phyloP scores from a whole-genome alignment of 2,329 filamentous ascomycete genomes.

The Aspergillus calidoustus region DNA sequence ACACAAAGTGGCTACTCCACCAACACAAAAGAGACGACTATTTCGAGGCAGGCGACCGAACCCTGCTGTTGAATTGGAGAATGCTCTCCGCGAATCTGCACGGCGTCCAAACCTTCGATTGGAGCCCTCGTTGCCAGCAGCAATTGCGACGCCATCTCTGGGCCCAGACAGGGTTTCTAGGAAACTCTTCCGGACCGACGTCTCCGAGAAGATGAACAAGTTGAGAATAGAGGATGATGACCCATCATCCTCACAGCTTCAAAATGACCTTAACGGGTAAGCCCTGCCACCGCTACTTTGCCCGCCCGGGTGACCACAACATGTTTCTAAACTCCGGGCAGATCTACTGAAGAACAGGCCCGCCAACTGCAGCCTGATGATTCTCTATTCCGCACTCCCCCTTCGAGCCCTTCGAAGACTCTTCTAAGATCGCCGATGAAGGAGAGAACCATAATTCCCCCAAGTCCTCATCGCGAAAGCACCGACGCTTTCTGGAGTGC shows the following conservation, averaged over 20 bases:
- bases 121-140: conserved; percentile 28
- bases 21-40: conserved; percentile 36
- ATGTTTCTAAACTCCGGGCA: conserved; percentile 3
- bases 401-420: conserved; percentile 48
- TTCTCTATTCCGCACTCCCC: conserved; percentile 43
- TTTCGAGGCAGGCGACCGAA: conserved; percentile 40
- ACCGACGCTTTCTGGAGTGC: conserved; percentile 61
- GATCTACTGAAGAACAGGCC: conserved; percentile 8
- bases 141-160: conserved; percentile 23
- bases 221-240: conserved; percentile 31
- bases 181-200: conserved; percentile 26
- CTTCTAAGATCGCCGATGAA: conserved; percentile 55
- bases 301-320: neutral
- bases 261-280: conserved; percentile 27
- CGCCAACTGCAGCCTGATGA: conserved; percentile 14
- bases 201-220: conserved; percentile 29
- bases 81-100: conserved; percentile 17
- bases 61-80: conserved; percentile 23
- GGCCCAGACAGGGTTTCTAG: conserved; percentile 22
- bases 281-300: conserved; percentile 2
- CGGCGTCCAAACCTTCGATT: conserved; percentile 23
- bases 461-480: conserved; percentile 55
- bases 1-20: conserved; percentile 21
- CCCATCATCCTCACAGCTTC: conserved; percentile 24
- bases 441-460: conserved; percentile 49